A percentile compares a stretch with the other conserved stretches of the same genome.
Evolutionary conservation across 2,329 filamentous ascomycete genomes (phyloP).

Genomic region (Seiridium unicorne): DNA sequence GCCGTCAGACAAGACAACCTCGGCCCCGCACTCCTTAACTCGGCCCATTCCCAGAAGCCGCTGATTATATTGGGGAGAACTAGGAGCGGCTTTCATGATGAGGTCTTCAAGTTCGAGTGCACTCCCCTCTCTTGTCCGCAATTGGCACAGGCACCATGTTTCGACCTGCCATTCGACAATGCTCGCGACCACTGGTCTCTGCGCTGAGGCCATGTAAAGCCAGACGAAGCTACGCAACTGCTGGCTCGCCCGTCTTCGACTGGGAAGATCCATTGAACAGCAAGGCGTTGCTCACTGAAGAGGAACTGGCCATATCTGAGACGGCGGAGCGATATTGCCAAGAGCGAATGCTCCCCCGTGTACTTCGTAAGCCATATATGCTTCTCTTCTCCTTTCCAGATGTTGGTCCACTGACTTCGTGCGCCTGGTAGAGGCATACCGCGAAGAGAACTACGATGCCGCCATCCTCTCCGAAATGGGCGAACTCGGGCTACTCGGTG

Average conservation of each 20-base stretch:
- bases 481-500: slow-evolving; percentile 81
- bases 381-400: neutral
- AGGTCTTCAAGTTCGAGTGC: neutral
- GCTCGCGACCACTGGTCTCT: slow-evolving; percentile 14
- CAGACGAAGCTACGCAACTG: slow-evolving; percentile 24
- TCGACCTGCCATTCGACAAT: slow-evolving; percentile 19
- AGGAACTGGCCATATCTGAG: slow-evolving; percentile 86
- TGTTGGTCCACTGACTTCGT: neutral
- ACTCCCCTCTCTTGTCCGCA: neutral
- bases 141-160: slow-evolving; percentile 18
- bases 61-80: too few species aligned
- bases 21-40: neutral
- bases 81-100: neutral
- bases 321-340: slow-evolving; percentile 94
- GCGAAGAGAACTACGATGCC: slow-evolving; percentile 82
- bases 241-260: slow-evolving; percentile 58
- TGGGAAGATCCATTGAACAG: slow-evolving; percentile 87
- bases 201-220: slow-evolving; percentile 9
- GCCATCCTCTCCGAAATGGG: slow-evolving; percentile 91
- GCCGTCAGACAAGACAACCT: neutral
- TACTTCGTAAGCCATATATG: slow-evolving; percentile 64
- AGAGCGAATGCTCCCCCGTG: slow-evolving; percentile 79
- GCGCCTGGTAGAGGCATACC: slow-evolving; percentile 59
- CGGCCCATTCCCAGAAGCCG: neutral
- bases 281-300: slow-evolving; percentile 77